Evolutionary conservation across 257 asterid species (phyloP).

Genomic region (Nyctanthes arbortristis): DNA sequence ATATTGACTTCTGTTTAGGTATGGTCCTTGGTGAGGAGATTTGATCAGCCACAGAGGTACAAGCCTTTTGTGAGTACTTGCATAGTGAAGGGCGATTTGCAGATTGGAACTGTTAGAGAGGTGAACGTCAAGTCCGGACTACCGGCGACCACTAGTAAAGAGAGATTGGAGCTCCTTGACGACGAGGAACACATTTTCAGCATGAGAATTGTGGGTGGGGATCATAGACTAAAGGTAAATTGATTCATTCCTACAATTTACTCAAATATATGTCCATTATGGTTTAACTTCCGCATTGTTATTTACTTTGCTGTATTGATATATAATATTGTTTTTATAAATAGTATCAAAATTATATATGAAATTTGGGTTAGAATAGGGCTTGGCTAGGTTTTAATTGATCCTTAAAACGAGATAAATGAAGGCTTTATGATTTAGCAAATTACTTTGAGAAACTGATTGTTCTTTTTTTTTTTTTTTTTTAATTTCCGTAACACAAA

Average conservation of each 20-base stretch:
- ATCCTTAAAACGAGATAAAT: neutral
- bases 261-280: neutral
- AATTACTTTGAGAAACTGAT: neutral
- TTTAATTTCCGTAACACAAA: neutral
- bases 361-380: neutral
- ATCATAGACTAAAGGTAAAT: conserved; percentile 84
- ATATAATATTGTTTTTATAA: neutral
- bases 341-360: neutral
- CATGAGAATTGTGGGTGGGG: conserved; percentile 87
- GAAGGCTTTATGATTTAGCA: neutral
- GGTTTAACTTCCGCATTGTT: neutral
- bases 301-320: neutral
- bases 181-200: conserved; percentile 80
- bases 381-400: neutral
- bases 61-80: conserved; percentile 91
- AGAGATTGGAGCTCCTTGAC: conserved; percentile 76
- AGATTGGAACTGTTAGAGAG: conserved; percentile 83
- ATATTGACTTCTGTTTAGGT: conserved; percentile 43
- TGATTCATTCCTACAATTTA: neutral
- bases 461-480: neutral
- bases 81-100: conserved; percentile 69
- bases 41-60: conserved; percentile 94
- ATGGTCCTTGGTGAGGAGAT: conserved; percentile 87
- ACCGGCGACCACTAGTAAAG: conserved; percentile 90
- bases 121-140: conserved; percentile 85